Conservation (phyloP, 176 grass and related monocot species). For the Rhynchospora tenuis region DNA sequence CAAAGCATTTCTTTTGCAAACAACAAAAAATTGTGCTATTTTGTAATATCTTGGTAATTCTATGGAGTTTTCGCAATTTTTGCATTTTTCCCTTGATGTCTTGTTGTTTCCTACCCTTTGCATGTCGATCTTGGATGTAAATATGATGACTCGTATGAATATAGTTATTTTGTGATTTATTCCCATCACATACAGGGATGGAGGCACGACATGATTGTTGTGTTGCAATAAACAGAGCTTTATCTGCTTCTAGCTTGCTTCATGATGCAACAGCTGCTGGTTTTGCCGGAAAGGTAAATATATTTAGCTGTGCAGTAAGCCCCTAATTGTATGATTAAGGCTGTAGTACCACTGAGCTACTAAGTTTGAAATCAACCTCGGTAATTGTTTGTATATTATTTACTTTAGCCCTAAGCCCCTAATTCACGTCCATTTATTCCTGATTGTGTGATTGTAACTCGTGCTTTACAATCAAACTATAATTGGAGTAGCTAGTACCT, state of each 20-base stretch:
- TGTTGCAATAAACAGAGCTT: conserved; percentile 56
- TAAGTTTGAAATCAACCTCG: background rate
- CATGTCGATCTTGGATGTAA: background rate
- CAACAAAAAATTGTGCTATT: background rate
- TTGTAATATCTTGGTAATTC: background rate
- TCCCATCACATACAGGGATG: conserved; percentile 49
- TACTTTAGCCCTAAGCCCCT: background rate
- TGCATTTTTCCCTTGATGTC: background rate
- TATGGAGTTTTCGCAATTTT: background rate
- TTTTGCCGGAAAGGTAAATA: conserved; percentile 57
- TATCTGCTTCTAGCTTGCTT: conserved; percentile 58
- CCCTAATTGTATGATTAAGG: background rate
- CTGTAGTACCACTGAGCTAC: background rate
- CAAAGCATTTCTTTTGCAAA: background rate
- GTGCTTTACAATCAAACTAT: background rate
- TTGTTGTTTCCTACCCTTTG: background rate
- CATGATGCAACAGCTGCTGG: conserved; percentile 46
- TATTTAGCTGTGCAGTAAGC: background rate
- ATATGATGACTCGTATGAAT: background rate
- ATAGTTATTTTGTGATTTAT: conserved; percentile 3
- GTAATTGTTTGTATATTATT: background rate
- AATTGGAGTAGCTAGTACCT: background rate
- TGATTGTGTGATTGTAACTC: background rate
- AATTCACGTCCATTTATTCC: background rate
- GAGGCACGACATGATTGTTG: conserved; percentile 63